Percentiles rank a stretch among this genome's conserved stretches.
Evolutionary conservation across 1,139 yeast species (phyloP).

Genomic region (Saccharomyces pastorianus): DNA sequence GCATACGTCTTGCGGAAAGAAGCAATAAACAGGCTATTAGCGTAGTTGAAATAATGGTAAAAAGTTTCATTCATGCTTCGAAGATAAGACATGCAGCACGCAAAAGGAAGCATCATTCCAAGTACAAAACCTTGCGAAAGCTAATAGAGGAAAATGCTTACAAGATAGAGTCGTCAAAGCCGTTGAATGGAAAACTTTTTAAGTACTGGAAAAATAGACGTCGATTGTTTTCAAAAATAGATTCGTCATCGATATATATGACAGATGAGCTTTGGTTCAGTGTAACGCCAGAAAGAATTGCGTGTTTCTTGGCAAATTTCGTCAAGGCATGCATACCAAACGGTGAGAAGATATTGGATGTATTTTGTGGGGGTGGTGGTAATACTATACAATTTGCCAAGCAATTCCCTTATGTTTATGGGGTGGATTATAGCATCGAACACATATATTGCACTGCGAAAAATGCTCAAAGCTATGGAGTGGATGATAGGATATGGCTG

Average conservation of each 20-base stretch:
- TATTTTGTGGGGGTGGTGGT: conserved; percentile 96
- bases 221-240: conserved; percentile 19
- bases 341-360: conserved; percentile 47
- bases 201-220: conserved; percentile 27
- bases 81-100: conserved; percentile 7
- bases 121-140: conserved; percentile 9
- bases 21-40: not conserved
- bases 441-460: conserved; percentile 61
- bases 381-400: conserved; percentile 77
- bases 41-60: conserved; percentile 5
- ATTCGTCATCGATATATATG: conserved; percentile 63
- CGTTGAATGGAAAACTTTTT: conserved; percentile 12
- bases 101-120: conserved; percentile 8
- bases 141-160: conserved; percentile 12
- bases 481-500: conserved; percentile 42
- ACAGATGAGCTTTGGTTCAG: conserved; percentile 81
- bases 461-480: conserved; percentile 68
- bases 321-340: conserved; percentile 44
- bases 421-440: conserved; percentile 55
- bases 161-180: conserved; percentile 11
- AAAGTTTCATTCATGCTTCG: conserved; percentile 10
- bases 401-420: conserved; percentile 49
- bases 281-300: conserved; percentile 79
- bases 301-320: conserved; percentile 54
- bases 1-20: not conserved